These are phyloP conservation scores for Jimgerdemannia flammicorona DNA, from an alignment of 192 early-diverging fungal genomes.

Conservation along the genomic window DNA sequence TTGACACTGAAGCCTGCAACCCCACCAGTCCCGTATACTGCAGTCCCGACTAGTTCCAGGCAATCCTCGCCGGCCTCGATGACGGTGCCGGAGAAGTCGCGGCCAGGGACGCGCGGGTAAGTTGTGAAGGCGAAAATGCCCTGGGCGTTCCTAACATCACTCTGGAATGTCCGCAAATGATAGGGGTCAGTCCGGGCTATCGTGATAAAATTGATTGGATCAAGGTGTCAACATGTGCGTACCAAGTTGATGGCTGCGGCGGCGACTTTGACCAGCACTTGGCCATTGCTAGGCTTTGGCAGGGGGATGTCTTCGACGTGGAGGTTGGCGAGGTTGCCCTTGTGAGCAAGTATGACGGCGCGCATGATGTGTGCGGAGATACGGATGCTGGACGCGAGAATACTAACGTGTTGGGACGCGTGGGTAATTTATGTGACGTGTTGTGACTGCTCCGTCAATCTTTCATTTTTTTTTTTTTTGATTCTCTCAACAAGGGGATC, in stretches of 20 bases:
- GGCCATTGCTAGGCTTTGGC: background rate
- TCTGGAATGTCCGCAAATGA: background rate
- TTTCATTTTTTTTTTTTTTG: no score
- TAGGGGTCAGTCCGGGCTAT: background rate
- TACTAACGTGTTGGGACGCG: no score
- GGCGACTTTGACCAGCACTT: conserved; percentile 9
- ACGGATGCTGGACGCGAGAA: background rate
- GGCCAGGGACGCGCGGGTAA: conserved; percentile 14
- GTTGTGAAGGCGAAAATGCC: conserved; percentile 7
- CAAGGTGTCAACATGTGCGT: background rate
- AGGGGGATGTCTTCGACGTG: background rate
- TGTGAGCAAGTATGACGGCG: background rate
- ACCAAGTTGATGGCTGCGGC: conserved; percentile 11
- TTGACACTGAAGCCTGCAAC: conserved; percentile 1
- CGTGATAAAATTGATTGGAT: background rate
- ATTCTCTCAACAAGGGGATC: no score
- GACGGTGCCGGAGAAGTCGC: conserved; percentile 10
- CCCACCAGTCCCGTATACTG: conserved; percentile 8
- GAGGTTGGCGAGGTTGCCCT: background rate
- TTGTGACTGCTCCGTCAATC: no score
- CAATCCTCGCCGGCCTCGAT: background rate
- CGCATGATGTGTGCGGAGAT: background rate
- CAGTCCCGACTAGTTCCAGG: conserved; percentile 3
- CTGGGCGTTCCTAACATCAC: conserved; percentile 10
- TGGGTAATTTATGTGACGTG: no score